Evolutionary conservation across 257 asterid species (phyloP), one percentile per base, ranked within the genome.

Genomic region (Nicotiana attenuata): DNA sequence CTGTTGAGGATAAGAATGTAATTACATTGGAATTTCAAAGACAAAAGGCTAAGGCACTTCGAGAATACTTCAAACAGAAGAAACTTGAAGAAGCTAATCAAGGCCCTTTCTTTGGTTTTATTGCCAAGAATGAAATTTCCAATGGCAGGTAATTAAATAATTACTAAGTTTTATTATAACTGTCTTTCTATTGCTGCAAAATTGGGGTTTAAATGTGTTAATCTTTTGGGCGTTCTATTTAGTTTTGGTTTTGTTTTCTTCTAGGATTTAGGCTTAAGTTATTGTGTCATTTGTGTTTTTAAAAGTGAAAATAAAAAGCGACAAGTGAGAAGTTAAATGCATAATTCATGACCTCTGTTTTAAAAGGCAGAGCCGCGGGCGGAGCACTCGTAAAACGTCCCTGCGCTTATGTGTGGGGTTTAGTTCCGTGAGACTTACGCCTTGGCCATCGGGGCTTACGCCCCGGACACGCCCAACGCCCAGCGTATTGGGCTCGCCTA

Each of bases 81-180:
- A 96, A 94, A 86, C 91, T 94, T 60, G 97, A 91, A 82, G 92
- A 87, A 59, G 97, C 92, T 83, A 65, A 89, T 91, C 97, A 93
- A 85, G 98, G 98, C 33, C 99, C 99, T 65, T 90, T 94, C 86
- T 94, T 96, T 85, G 99, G 99, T 22, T 96, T 96, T 84, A 85
- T 93, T 86, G 89, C 84, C 78, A 96, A 96, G 89, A 96, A 96
- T 87, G 99, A 96, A 80, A 93, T 96, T 84, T 78, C 96, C 57
- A 96, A 96, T 85, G 99, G 99, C 85, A 96, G 98, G 98, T 94
- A 88, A 83, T 38, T 9, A 64, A 59, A 56, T 60, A 45, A 14
- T 45, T 22, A 2, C 47, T 38, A 10, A 1, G 28, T 33, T 38
- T 75, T 41, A 10, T 26, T 84, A 45, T 6, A 19, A 5, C 20